A percentile compares a stretch with the other conserved stretches of the same genome.
Evolutionary conservation across 306 rosid species (phyloP).

Genomic region (Lupinus albus): DNA sequence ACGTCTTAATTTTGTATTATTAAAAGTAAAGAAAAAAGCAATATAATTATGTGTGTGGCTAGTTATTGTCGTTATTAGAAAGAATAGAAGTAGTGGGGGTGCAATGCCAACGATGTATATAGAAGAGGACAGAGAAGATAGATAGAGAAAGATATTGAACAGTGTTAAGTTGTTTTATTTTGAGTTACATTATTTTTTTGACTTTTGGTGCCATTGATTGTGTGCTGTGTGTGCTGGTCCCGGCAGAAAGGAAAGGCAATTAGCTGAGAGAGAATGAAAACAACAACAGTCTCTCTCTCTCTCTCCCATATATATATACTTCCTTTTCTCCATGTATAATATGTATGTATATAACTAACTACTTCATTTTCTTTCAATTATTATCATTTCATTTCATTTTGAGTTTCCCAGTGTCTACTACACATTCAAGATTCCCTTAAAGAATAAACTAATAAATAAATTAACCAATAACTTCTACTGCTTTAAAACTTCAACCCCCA

Average conservation of each 20-base stretch:
- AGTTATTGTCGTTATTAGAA: conserved; percentile 34
- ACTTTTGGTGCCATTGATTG: conserved; percentile 65
- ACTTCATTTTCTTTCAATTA: not conserved
- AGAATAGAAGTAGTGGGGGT: conserved; percentile 31
- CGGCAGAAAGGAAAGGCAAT: conserved; percentile 38
- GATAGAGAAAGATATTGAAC: conserved; percentile 26
- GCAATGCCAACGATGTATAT: conserved; percentile 38
- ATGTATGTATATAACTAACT: not conserved
- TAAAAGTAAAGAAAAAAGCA: not conserved
- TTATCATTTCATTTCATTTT: not conserved
- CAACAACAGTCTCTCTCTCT: conserved; percentile 14
- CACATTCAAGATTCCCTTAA: conserved; percentile 1
- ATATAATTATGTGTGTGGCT: conserved; percentile 22
- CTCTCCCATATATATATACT: conserved; percentile 18
- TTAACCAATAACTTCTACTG: conserved; percentile 9
- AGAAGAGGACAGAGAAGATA: conserved; percentile 39
- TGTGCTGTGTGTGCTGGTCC: conserved; percentile 53
- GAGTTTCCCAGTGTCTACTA: not conserved
- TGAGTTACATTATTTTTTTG: conserved; percentile 36
- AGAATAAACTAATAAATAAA: not conserved
- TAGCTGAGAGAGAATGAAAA: conserved; percentile 36
- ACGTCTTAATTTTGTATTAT: no score
- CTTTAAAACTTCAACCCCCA: conserved; percentile 24
- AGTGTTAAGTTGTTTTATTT: conserved; percentile 55
- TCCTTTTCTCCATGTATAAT: not conserved